phyloP scores from a whole-genome alignment of 2,329 filamentous ascomycete species.

The Sporothrix inflata region DNA sequence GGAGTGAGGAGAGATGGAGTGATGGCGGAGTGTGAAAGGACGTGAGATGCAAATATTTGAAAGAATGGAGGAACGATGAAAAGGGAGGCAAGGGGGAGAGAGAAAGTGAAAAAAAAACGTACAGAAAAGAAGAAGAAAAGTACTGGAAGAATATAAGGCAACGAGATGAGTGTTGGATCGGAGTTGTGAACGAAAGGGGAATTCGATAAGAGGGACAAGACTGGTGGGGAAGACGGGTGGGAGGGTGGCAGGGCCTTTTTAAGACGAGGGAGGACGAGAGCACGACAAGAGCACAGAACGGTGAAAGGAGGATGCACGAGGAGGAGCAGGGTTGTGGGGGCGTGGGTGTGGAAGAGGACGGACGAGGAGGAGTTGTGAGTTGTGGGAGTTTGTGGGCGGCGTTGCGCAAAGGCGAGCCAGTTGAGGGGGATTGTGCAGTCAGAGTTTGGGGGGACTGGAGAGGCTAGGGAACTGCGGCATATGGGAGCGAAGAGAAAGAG shows the following conservation, averaged over 20 bases:
- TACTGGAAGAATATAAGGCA: neutral
- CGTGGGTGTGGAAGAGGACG: neutral
- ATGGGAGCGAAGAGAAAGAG: neutral
- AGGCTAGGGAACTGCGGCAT: constrained; percentile 11
- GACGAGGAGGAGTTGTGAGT: neutral
- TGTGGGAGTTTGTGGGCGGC: neutral
- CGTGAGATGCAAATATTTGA: neutral
- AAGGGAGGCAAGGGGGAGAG: neutral
- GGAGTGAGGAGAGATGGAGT: neutral
- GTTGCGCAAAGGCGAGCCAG: neutral
- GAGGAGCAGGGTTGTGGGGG: constrained; percentile 18
- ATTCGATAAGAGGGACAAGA: neutral
- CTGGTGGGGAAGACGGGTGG: constrained; percentile 24
- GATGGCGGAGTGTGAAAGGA: neutral
- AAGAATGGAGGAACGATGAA: neutral
- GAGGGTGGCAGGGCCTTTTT: constrained; percentile 18
- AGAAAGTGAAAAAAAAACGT: neutral
- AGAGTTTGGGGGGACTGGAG: neutral
- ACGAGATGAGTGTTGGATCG: neutral
- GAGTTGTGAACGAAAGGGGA: constrained; percentile 23
- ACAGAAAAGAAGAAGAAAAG: neutral
- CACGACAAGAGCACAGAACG: neutral
- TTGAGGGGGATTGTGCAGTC: neutral
- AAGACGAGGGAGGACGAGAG: constrained; percentile 15
- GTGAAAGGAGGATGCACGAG: constrained; percentile 26